Percentiles rank a stretch among this genome's conserved stretches.
Conservation (phyloP, 169 alveolate genomes). For the Besnoitia besnoiti region DNA sequence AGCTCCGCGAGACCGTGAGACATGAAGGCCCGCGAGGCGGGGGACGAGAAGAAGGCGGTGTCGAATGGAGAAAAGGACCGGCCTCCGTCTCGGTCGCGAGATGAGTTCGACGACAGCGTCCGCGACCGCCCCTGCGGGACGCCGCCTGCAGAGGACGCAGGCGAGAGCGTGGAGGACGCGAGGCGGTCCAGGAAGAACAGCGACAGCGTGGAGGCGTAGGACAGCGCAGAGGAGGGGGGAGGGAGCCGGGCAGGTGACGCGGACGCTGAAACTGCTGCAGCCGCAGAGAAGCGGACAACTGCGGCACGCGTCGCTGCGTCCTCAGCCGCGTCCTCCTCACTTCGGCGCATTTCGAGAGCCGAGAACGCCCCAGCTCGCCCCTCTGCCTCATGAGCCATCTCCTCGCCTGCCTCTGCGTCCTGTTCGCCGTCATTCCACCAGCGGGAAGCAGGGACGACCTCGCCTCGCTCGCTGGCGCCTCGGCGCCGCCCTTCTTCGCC, state of each 20-base stretch:
- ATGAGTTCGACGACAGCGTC: too few species aligned
- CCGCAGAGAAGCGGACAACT: not conserved
- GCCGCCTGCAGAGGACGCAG: not conserved
- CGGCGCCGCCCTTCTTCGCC: not conserved
- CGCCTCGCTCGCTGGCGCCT: not conserved
- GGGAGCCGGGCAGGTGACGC: not conserved
- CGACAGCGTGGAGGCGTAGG: not conserved
- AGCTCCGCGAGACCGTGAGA: too few species aligned
- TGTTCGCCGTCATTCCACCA: not conserved
- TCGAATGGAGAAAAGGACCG: too few species aligned
- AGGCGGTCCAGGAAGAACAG: conserved; percentile 5
- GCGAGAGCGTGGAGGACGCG: not conserved
- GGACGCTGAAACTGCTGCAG: not conserved
- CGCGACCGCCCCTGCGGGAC: not conserved
- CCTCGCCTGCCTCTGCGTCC: not conserved
- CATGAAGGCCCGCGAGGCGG: too few species aligned
- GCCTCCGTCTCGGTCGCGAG: too few species aligned
- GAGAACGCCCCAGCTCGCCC: too few species aligned
- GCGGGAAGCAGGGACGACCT: not conserved
- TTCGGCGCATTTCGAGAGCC: too few species aligned
- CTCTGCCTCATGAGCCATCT: not conserved
- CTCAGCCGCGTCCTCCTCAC: too few species aligned
- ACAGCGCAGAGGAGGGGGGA: not conserved
- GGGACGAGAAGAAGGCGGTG: too few species aligned
- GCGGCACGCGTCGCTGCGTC: too few species aligned